These are phyloP conservation scores for Malus hybrid DNA, from an alignment of 331 rosid species.

Conservation along the genomic window DNA sequence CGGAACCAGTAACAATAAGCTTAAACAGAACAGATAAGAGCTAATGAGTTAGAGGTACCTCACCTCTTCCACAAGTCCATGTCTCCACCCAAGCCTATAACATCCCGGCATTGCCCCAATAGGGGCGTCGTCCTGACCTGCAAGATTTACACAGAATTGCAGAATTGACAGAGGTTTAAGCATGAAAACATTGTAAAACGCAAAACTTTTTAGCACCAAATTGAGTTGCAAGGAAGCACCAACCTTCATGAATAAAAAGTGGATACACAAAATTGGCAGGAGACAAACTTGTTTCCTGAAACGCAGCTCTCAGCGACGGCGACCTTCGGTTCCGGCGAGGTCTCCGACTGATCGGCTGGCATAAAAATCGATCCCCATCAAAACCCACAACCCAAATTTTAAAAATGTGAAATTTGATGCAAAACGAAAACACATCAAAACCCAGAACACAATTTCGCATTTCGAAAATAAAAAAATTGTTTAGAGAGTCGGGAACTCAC, in stretches of 20 bases:
- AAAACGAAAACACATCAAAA: not conserved
- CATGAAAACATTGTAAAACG: not conserved
- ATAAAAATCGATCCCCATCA: conserved; percentile 3
- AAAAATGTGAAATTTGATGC: not conserved
- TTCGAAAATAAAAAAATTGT: too few species aligned
- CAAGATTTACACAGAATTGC: conserved; percentile 18
- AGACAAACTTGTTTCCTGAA: conserved; percentile 76
- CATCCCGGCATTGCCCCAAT: conserved; percentile 99
- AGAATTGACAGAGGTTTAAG: not conserved
- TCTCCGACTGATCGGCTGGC: conserved; percentile 65
- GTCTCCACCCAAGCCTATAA: conserved; percentile 96
- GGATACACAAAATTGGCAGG: conserved; percentile 92
- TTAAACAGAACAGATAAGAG: not conserved
- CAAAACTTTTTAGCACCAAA: not conserved
- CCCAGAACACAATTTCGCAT: not conserved
- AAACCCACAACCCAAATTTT: not conserved
- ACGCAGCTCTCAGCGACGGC: conserved; percentile 52
- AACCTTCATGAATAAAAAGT: conserved; percentile 97
- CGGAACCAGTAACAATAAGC: not conserved
- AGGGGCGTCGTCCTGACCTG: conserved; percentile 90
- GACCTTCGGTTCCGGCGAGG: conserved; percentile 83
- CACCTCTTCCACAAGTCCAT: conserved; percentile 42
- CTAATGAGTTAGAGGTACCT: not conserved
- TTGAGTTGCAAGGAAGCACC: not conserved
- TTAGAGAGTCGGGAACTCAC: conserved; percentile 30